Evolutionary conservation across 305 asterid species (phyloP), one percentile per base, ranked within the genome.

Genomic region (Coffea humblotiana): DNA sequence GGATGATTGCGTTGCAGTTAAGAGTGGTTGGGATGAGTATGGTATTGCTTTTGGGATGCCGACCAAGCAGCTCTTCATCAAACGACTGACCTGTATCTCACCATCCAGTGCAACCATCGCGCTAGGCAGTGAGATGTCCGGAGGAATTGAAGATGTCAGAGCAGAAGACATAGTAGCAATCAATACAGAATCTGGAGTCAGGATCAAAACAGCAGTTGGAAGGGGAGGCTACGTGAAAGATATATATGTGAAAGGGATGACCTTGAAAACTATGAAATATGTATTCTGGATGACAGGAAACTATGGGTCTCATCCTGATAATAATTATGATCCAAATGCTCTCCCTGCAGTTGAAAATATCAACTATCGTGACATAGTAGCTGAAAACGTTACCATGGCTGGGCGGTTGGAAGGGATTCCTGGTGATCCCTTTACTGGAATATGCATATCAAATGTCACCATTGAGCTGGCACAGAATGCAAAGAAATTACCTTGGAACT

Each of bases 1-100:
- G n/a, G 99, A 94, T 23, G 99, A 96, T 65, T 96, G 99, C 48
- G 58, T 96, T 4, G 99, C 98, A 3, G 94, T 96, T 11, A 94
- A 96, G 92, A 96, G 99, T 40, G 99, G 99, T 0, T 94, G 99
- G 99, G 99, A 96, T 65, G 84, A 94, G 86, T 96, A 96, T 21
- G 99, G 98, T 54, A 89, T 93, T 3, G 85, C 96, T 7, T 92
- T 90, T n/a, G 99, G 91, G 56, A 94, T 94, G 99, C 99, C 99
- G 25, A 93, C 99, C 0, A 93, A 91, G 81, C 96, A 89, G 64
- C 92, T 96, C 4, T 78, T 88, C 3, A 94, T 96, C 81, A 85
- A 93, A 64, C 80, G 98, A 76, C 89, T 96, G 75, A 94, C 97
- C 5, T 96, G 99, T 88, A 89, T 94, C 72, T 96, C 99, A 0